Percentiles rank a stretch among this genome's conserved stretches.
phyloP scores from a whole-genome alignment of 441 rosid genomes.

The Geranium incanum region DNA sequence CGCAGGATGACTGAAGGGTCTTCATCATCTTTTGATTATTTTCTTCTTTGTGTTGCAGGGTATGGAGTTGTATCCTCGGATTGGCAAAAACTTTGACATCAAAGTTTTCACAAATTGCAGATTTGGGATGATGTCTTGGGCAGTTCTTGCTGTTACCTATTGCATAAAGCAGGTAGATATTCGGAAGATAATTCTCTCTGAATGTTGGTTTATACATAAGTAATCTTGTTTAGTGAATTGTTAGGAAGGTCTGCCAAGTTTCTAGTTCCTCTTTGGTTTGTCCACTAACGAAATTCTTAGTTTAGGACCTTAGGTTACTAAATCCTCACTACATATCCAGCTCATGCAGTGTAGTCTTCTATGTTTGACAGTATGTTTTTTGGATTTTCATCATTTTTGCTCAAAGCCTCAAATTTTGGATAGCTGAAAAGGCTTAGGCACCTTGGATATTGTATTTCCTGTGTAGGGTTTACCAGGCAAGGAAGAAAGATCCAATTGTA shows the following conservation, averaged over 20 bases:
- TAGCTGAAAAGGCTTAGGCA: neutral
- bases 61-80: slow-evolving; percentile 95
- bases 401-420: neutral
- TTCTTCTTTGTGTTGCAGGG: slow-evolving; percentile 49
- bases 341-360: slow-evolving; percentile 1
- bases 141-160: slow-evolving; percentile 91
- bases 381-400: neutral
- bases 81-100: slow-evolving; percentile 89
- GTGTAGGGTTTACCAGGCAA: neutral
- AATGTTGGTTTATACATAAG: slow-evolving; percentile 7
- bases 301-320: neutral
- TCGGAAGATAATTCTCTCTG: slow-evolving; percentile 9
- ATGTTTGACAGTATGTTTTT: neutral
- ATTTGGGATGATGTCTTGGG: slow-evolving; percentile 99
- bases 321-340: neutral
- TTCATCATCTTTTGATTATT: neutral
- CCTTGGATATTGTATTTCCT: neutral
- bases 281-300: neutral
- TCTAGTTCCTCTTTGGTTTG: slow-evolving; percentile 6
- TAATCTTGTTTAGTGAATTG: neutral
- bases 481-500: slow-evolving; percentile 10
- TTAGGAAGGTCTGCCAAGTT: neutral
- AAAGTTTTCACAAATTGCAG: slow-evolving; percentile 97
- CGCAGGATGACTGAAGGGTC: too few relatives aligned
- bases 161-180: slow-evolving; percentile 84